These are phyloP conservation scores for Trichosporon ovoides DNA, from an alignment of 1,284 basidiomycete genomes.

Conservation along the genomic window DNA sequence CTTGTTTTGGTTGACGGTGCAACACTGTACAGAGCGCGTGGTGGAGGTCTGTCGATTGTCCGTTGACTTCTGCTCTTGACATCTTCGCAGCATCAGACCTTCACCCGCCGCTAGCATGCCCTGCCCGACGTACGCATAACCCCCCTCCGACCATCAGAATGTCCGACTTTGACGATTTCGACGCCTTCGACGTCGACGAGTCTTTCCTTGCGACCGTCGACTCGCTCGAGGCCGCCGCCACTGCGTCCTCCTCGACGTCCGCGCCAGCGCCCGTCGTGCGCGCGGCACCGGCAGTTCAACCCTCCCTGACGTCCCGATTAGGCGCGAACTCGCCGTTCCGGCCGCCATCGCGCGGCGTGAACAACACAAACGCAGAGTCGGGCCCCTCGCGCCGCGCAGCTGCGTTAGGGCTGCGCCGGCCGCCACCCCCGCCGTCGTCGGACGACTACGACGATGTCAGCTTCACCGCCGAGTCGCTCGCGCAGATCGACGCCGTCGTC, in stretches of 20 bases:
- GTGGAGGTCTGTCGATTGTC: not conserved
- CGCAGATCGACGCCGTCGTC: slow-evolving; percentile 20
- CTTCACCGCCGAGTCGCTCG: slow-evolving; percentile 20
- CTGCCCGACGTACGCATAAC: not conserved
- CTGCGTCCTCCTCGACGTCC: not conserved
- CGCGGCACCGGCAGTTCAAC: not conserved
- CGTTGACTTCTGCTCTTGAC: not conserved
- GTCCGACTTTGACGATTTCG: slow-evolving; percentile 25
- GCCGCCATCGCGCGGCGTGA: not conserved
- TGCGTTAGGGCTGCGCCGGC: slow-evolving; percentile 14
- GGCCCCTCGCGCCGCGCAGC: slow-evolving; percentile 12
- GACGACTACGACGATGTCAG: slow-evolving; percentile 26
- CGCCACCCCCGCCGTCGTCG: slow-evolving; percentile 11
- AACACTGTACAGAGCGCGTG: not conserved
- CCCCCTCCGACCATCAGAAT: slow-evolving; percentile 4
- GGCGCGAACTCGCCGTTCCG: slow-evolving; percentile 4
- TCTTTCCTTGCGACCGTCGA: slow-evolving; percentile 41
- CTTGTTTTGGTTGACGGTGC: slow-evolving; percentile 5
- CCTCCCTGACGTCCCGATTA: not conserved
- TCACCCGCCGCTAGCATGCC: not conserved
- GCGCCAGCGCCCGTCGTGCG: not conserved
- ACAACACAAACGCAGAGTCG: slow-evolving; percentile 8
- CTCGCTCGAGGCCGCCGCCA: slow-evolving; percentile 28
- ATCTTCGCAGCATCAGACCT: not conserved
- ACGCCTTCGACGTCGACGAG: slow-evolving; percentile 39